phyloP scores from a whole-genome alignment of 106 monocot species.

The Apostasia ramifera region DNA sequence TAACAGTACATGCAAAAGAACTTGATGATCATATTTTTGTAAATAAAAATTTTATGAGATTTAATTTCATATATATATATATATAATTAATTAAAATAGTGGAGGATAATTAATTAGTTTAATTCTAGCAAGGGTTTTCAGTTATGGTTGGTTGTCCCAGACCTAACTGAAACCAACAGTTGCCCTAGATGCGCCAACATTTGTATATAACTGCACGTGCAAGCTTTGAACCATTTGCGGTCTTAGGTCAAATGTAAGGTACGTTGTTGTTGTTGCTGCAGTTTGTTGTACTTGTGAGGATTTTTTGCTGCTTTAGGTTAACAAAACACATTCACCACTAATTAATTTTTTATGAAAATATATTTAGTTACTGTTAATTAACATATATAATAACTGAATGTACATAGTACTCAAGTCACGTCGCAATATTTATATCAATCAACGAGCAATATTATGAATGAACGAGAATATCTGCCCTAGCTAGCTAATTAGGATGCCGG shows the following conservation, averaged over 20 bases:
- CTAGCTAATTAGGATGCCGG: no score
- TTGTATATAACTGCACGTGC: constrained; percentile 14
- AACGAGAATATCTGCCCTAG: no score
- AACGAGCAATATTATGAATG: no score
- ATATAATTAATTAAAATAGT: neutral
- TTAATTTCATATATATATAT: no score
- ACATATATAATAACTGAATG: no score
- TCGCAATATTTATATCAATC: no score
- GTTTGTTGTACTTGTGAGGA: constrained; percentile 10
- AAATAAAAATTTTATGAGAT: no score
- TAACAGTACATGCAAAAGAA: no score
- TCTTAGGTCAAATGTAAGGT: constrained; percentile 21
- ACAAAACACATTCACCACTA: neutral
- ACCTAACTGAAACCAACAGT: constrained; percentile 43
- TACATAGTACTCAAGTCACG: no score
- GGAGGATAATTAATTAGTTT: neutral
- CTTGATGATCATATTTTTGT: no score
- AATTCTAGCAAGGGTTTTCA: neutral
- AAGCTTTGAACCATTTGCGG: constrained; percentile 7
- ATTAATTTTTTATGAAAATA: no score
- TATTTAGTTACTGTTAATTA: no score
- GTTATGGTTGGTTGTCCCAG: constrained; percentile 12
- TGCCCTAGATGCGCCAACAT: constrained; percentile 15
- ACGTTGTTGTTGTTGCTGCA: constrained; percentile 11
- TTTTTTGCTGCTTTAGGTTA: constrained; percentile 4